Evolutionary conservation across 352 stramenopile species (phyloP), one percentile per base, ranked within the genome.

Genomic region (Phytophthora foliorum): DNA sequence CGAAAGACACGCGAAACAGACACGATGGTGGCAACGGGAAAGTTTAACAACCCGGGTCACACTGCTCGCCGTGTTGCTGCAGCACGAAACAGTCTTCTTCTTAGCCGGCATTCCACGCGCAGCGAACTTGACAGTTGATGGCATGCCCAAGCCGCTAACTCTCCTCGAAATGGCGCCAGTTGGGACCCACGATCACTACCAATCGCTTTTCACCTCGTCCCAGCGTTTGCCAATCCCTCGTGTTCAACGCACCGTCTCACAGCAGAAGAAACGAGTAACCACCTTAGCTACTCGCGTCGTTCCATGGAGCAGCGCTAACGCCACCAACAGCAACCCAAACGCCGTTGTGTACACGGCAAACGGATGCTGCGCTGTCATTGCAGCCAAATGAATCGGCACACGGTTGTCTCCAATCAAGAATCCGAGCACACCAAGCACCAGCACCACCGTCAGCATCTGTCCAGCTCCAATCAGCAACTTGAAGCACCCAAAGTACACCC

Each of bases 261-360:
- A 90, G 65, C 77, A 89, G 57, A 88, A 85, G 63, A 86, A 88
- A 16, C 81, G 76, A 32, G 83, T 91, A 29, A 84, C 57, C 32
- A 66, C 62, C 55, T 87, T 81, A 19, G 81, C 74, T 44, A 84
- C 53, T 7, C 73, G 68, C 25, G 69, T 76, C 50, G 81, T 63
- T 10, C 58, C 78, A 53, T 90, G 78, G 17, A 87, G 51, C 61
- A 84, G 32, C 13, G 74, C 62, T 45, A 85, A 52, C 39, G 76
- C 55, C 24, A 78, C 22, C 29, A 81, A 4, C 29, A 81, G 36
- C 39, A 83, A 54, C 2, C 59, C 71, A 34, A 82, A 67, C 36
- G 67, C 56, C 17, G 67, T 72, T 11, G 73, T 64, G 49, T 81
- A 82, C 19, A 80, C 59, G 5, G 50, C 38, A 39, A 83, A 75